A percentile compares a stretch with the other conserved stretches of the same genome.
Conservation (phyloP, 768 basidiomycete genomes). For the Pleurotus giganteus region DNA sequence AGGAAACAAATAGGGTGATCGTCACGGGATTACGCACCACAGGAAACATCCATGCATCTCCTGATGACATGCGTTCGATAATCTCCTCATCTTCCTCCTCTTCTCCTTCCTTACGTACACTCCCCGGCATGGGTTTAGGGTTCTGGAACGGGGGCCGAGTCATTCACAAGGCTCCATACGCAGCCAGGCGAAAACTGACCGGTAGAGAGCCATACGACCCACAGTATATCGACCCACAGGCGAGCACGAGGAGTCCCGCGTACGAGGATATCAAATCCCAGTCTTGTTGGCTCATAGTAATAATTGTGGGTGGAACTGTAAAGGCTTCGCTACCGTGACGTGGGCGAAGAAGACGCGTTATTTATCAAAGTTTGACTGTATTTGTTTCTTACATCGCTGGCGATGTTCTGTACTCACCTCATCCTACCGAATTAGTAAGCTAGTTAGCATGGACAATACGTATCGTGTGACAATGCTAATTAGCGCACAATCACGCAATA, state of each 20-base stretch:
- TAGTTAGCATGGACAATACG: too few relatives aligned
- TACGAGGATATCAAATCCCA: slow-evolving; percentile 68
- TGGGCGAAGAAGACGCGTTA: neutral
- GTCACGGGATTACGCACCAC: slow-evolving; percentile 46
- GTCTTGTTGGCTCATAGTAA: slow-evolving; percentile 30
- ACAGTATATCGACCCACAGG: slow-evolving; percentile 63
- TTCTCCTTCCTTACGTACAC: slow-evolving; percentile 25
- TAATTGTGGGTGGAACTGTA: slow-evolving; percentile 12
- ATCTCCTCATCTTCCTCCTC: slow-evolving; percentile 61
- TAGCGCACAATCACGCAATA: too few relatives aligned
- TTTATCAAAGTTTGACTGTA: slow-evolving; percentile 5
- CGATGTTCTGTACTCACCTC: too few relatives aligned
- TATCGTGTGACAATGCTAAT: too few relatives aligned
- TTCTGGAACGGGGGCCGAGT: slow-evolving; percentile 18
- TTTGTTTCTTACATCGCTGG: neutral
- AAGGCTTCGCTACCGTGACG: slow-evolving; percentile 1
- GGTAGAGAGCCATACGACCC: slow-evolving; percentile 70
- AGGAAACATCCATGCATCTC: slow-evolving; percentile 76
- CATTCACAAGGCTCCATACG: slow-evolving; percentile 7
- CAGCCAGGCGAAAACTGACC: slow-evolving; percentile 37
- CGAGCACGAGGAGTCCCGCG: slow-evolving; percentile 63
- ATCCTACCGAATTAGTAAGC: too few relatives aligned
- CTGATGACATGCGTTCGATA: slow-evolving; percentile 58
- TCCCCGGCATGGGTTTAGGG: slow-evolving; percentile 18
- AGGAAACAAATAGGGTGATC: too few relatives aligned